Conservation (phyloP, 192 early-diverging fungal genomes). For the Glomus cerebriforme region DNA sequence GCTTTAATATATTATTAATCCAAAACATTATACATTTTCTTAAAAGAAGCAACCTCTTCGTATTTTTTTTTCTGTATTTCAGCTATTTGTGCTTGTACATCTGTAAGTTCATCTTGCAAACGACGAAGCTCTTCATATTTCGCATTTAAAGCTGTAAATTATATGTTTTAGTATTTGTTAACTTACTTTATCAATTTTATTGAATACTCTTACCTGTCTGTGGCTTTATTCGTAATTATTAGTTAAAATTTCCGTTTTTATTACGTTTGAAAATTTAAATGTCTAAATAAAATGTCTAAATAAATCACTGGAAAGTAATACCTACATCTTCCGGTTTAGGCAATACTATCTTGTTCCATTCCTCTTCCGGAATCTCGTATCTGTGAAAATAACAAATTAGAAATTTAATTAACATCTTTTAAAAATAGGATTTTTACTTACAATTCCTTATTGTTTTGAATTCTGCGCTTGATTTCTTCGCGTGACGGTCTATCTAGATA, state of each 20-base stretch:
- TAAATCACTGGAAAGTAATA: background rate
- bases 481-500: constrained; percentile 65
- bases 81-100: constrained; percentile 59
- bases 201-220: constrained; percentile 13
- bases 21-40: background rate
- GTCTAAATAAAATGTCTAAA: background rate
- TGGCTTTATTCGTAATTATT: constrained; percentile 13
- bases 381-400: constrained; percentile 34
- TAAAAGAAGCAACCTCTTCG: constrained; percentile 11
- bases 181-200: background rate
- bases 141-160: constrained; percentile 54
- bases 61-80: constrained; percentile 44
- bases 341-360: constrained; percentile 72
- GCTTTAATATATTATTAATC: background rate
- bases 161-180: background rate
- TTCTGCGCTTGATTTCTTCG: constrained; percentile 71
- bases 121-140: constrained; percentile 63
- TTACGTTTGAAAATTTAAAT: background rate
- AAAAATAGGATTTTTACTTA: constrained; percentile 41
- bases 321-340: constrained; percentile 71
- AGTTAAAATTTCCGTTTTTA: background rate
- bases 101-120: constrained; percentile 60
- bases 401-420: background rate
- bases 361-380: constrained; percentile 69
- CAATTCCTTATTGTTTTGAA: constrained; percentile 74